A percentile compares a stretch with the other conserved stretches of the same genome.
These are phyloP conservation scores for Starmera caribaea DNA, from an alignment of 805 yeast species.

Conservation along the genomic window DNA sequence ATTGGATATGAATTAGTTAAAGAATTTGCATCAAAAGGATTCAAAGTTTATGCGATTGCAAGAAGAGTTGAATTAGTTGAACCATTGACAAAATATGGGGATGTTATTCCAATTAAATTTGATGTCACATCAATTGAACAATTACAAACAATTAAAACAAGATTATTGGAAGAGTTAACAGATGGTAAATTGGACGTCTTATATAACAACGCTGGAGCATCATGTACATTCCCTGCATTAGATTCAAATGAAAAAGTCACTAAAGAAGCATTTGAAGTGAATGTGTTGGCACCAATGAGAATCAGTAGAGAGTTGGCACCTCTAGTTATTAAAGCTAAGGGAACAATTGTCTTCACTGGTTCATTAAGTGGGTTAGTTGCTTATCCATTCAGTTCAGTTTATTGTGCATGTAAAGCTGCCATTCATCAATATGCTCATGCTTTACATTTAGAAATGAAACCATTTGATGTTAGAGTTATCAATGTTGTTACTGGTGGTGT, in stretches of 20 bases:
- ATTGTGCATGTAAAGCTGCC: constrained; percentile 66
- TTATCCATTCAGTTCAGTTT: constrained; percentile 62
- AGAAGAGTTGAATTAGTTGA: constrained; percentile 56
- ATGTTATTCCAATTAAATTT: constrained; percentile 35
- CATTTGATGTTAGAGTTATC: constrained; percentile 62
- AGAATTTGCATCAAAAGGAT: constrained; percentile 42
- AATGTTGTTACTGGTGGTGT: constrained; percentile 74
- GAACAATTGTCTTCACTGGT: constrained; percentile 67
- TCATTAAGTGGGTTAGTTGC: constrained; percentile 57
- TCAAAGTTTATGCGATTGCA: constrained; percentile 64
- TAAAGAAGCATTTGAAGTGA: constrained; percentile 47
- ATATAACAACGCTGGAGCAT: constrained; percentile 71
- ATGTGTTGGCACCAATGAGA: constrained; percentile 63
- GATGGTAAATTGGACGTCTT: constrained; percentile 47
- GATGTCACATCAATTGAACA: constrained; percentile 50
- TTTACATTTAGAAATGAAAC: constrained; percentile 57
- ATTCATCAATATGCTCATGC: constrained; percentile 61
- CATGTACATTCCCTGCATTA: constrained; percentile 61
- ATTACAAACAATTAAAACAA: constrained; percentile 32
- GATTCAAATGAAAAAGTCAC: constrained; percentile 52
- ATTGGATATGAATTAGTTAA: constrained; percentile 41
- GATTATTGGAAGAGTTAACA: constrained; percentile 29
- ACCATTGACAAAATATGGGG: constrained; percentile 29
- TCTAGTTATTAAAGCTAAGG: constrained; percentile 52
- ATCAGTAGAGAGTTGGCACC: constrained; percentile 47